A percentile compares a stretch with the other conserved stretches of the same genome.
Conservation (phyloP, 225 moss, liverwort and hornwort genomes). For the Pseudoscleropodium purum region DNA sequence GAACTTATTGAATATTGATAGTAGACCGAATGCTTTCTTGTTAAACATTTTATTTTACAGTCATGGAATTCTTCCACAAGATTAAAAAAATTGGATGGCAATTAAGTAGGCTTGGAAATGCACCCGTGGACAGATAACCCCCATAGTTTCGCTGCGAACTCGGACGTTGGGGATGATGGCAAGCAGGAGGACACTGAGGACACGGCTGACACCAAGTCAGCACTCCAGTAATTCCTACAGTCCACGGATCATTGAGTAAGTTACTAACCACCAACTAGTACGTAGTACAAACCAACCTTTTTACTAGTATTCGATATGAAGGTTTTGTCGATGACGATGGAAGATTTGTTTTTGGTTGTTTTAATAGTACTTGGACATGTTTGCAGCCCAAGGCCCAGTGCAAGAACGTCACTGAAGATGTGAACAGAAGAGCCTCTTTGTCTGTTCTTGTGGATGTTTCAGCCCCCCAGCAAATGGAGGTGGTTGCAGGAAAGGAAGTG, state of each 20-base stretch:
- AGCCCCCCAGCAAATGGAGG: neutral
- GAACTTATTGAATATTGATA: neutral
- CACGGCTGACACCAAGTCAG: neutral
- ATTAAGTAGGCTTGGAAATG: neutral
- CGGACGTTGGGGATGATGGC: neutral
- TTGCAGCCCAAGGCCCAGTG: neutral
- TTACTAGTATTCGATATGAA: neutral
- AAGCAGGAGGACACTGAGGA: neutral
- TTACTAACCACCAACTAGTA: too few relatives aligned
- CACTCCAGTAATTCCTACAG: neutral
- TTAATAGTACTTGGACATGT: neutral
- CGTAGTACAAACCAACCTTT: neutral
- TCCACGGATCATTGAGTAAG: neutral
- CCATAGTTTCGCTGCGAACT: neutral
- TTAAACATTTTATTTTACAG: too few relatives aligned
- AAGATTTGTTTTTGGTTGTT: neutral
- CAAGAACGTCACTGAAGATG: neutral
- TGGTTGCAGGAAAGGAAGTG: neutral
- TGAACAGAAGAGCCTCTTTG: neutral
- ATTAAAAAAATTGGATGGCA: neutral
- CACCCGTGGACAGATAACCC: neutral
- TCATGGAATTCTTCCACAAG: neutral
- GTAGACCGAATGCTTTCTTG: neutral
- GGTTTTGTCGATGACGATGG: neutral
- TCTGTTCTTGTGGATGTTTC: neutral